phyloP scores from a whole-genome alignment of 2,329 filamentous ascomycete genomes.

The Diaporthe vexans region DNA sequence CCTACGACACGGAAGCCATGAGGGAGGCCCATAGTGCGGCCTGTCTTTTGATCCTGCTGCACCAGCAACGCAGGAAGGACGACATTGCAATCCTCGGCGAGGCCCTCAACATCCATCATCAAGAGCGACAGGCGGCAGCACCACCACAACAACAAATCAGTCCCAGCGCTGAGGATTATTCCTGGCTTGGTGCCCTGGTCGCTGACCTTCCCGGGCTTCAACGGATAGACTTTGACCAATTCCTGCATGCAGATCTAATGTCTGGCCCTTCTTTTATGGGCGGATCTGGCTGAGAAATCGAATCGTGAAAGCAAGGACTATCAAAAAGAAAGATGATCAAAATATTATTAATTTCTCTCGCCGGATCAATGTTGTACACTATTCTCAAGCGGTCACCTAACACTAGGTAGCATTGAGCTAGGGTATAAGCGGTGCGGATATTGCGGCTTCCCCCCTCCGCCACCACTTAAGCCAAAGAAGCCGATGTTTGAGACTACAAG shows the following conservation, averaged over 20 bases:
- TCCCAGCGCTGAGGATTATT: slow-evolving; percentile 52
- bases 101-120: slow-evolving; percentile 54
- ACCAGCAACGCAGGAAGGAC: slow-evolving; percentile 65
- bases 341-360: neutral
- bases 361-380: neutral
- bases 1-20: slow-evolving; percentile 62
- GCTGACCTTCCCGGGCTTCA: slow-evolving; percentile 60
- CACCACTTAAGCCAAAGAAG: neutral
- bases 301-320: neutral
- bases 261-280: slow-evolving; percentile 29
- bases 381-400: neutral
- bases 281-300: slow-evolving; percentile 5
- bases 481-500: neutral
- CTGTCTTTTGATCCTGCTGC: slow-evolving; percentile 65
- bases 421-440: slow-evolving; percentile 19
- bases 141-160: neutral
- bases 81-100: slow-evolving; percentile 54
- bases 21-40: slow-evolving; percentile 69
- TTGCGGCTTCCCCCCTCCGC: slow-evolving; percentile 30
- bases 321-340: neutral
- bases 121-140: slow-evolving; percentile 43
- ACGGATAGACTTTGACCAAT: slow-evolving; percentile 59
- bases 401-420: neutral
- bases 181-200: slow-evolving; percentile 59
- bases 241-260: slow-evolving; percentile 43